Base-by-base conservation (phyloP, 257 asterid genomes). In the Avicennia marina region DNA sequence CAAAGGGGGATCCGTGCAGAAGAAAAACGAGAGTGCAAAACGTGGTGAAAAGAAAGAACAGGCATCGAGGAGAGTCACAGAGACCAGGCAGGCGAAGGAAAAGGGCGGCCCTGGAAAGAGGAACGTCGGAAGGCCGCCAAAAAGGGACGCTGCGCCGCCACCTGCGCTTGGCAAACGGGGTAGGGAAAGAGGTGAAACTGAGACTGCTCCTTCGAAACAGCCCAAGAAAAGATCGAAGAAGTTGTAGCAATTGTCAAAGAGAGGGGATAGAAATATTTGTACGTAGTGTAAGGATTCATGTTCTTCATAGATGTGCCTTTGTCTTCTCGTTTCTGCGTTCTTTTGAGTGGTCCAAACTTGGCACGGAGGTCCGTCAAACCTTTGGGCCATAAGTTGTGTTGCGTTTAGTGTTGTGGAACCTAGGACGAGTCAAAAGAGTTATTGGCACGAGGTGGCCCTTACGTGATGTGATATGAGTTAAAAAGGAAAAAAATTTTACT, bases 171-270 rank as follows among this genome's bases (percentile, higher is more conserved):
- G 61, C 15, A 85, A 85, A 67, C 69, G 88, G 25, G 72, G 72
- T 6, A 55, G 82, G 62, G 89, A 75, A 26, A 55, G 73, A 57
- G 81, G n/a, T 1, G 90, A 78, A 16, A 32, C 53, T 0, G 90
- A 71, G 36, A 12, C 78, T 2, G 55, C 74, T 13, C 62, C 76
- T 22, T 51, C 84, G 10, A 86, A 72, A 67, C 89, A 76, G 71
- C 81, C 86, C 5, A 80, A 66, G 78, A 86, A 86, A 56, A 80
- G 87, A 56, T 27, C 84, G 13, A 82, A 81, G 78, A 86, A 83
- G 79, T 71, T 72, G 65, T 76, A 65, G 72, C 9, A 29, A 53
- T 33, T 41, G 61, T 26, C 33, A 36, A 36, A 11, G 9, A 36
- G 41, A n/a, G n/a, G n/a, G n/a, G n/a, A n/a, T n/a, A n/a, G 12